Base-by-base conservation (phyloP, 2,329 filamentous ascomycete genomes). In the Botrytis aclada region DNA sequence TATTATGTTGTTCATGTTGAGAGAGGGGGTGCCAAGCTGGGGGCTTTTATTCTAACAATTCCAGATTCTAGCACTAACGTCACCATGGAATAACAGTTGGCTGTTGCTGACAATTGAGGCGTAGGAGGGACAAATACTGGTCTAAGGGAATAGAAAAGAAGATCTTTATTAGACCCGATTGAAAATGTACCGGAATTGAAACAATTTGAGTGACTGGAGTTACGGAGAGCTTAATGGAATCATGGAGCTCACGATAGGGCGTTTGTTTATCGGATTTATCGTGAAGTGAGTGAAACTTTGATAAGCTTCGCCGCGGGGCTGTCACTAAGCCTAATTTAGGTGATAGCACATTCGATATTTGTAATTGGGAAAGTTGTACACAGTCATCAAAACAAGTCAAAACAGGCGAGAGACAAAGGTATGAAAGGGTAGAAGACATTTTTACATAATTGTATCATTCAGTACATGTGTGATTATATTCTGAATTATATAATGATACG, bases 1-100 rank as follows among this genome's bases (percentile, higher is more conserved):
- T 65, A 76, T 75, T 66, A 79, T 69, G 61, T 61, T 65, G 60
- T 77, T 75, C 79, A 80, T 80, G n/a, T 54, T 76, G 74, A 69
- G 41, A 45, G 43, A 37, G 25, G 41, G 60, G 37, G 37, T 56
- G 65, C 34, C 34, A 56, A 56, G 65, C 65, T 58, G 47, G 45
- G 32, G n/a, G 47, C 29, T 63, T 32, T 70, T 70, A 54, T 70
- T 45, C 20, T 64, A 70, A 29, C 34, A 70, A 70, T 70, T 43
- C 67, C 29, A 45, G 34, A 56, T 9, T 62, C 34, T 16, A 69
- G 45, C 45, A 66, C 45, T 34, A 47, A 60, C 56, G 29, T 63
- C 64, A 61, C 63, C 64, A 72, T 67, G 58, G 39, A 71, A 71
- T 16, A 45, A 61, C 51, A 37, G 22, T 70, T 70, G 56, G 58